Evolutionary conservation across 768 basidiomycete species (phyloP).

Genomic region (Amylocystis lapponica): DNA sequence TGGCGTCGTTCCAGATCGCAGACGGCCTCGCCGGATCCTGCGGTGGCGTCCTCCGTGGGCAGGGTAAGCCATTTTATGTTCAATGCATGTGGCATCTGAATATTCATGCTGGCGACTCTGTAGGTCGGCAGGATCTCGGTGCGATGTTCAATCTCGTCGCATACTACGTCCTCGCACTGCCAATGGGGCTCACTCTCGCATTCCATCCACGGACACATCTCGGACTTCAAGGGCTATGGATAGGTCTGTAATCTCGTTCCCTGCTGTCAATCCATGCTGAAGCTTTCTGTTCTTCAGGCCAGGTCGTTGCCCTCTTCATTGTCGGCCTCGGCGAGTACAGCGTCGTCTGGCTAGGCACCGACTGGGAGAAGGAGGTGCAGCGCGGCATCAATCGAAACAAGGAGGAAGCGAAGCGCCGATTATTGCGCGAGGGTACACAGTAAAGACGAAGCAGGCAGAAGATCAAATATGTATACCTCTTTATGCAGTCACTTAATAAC

Average conservation of each 20-base stretch:
- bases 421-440: slow-evolving; percentile 4
- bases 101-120: background rate
- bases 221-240: slow-evolving; percentile 48
- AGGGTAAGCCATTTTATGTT: slow-evolving; percentile 25
- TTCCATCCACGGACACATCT: slow-evolving; percentile 32
- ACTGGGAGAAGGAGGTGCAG: slow-evolving; percentile 42
- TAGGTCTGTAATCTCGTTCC: slow-evolving; percentile 25
- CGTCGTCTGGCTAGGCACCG: slow-evolving; percentile 49
- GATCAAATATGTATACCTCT: background rate
- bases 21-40: slow-evolving; percentile 50
- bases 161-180: slow-evolving; percentile 50
- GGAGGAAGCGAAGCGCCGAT: slow-evolving; percentile 21
- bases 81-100: background rate
- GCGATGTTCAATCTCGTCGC: slow-evolving; percentile 70
- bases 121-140: slow-evolving; percentile 61
- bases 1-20: slow-evolving; percentile 51
- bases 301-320: slow-evolving; percentile 65
- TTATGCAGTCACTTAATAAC: background rate
- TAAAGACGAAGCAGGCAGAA: background rate
- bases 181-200: slow-evolving; percentile 46
- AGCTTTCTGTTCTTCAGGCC: slow-evolving; percentile 36
- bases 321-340: slow-evolving; percentile 66
- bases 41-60: slow-evolving; percentile 43
- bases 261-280: slow-evolving; percentile 6
- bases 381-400: slow-evolving; percentile 31